Conservation (phyloP, 805 yeast species). For the Starmera quercuum region DNA sequence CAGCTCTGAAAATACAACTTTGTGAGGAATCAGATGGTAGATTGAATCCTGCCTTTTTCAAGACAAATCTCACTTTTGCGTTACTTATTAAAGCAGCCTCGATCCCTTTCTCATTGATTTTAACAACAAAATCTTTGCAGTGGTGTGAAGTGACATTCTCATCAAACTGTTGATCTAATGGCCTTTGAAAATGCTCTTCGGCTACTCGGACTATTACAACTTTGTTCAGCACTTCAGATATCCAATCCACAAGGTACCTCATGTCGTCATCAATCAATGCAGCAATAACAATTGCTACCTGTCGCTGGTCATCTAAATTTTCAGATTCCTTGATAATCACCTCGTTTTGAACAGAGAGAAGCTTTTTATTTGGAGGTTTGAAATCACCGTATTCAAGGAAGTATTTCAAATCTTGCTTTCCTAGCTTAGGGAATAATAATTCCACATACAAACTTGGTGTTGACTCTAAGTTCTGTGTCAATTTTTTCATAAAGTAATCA, state of each 20-base stretch:
- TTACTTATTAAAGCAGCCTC: slow-evolving; percentile 33
- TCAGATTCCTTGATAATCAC: slow-evolving; percentile 21
- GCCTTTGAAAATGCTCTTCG: slow-evolving; percentile 8
- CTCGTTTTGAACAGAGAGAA: slow-evolving; percentile 5
- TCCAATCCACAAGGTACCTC: slow-evolving; percentile 33
- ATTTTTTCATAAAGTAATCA: slow-evolving; percentile 54
- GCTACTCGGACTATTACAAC: slow-evolving; percentile 20
- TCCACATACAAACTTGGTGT: slow-evolving; percentile 56
- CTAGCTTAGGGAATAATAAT: slow-evolving; percentile 54
- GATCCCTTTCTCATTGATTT: slow-evolving; percentile 12
- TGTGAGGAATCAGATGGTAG: slow-evolving; percentile 33
- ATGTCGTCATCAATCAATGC: slow-evolving; percentile 39
- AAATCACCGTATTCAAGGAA: slow-evolving; percentile 57
- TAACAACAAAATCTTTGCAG: slow-evolving; percentile 10
- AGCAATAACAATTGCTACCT: slow-evolving; percentile 42
- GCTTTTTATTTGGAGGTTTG: slow-evolving; percentile 8
- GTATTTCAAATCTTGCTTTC: slow-evolving; percentile 34
- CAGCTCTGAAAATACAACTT: slow-evolving; percentile 29
- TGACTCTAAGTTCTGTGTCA: slow-evolving; percentile 37
- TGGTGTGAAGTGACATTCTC: slow-evolving; percentile 2
- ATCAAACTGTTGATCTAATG: slow-evolving; percentile 1
- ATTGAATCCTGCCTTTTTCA: slow-evolving; percentile 38
- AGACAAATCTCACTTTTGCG: slow-evolving; percentile 39
- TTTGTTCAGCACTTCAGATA: slow-evolving; percentile 29
- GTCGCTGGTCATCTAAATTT: slow-evolving; percentile 33